Base-by-base conservation (phyloP, 352 stramenopile genomes). In the Peronospora farinosa region DNA sequence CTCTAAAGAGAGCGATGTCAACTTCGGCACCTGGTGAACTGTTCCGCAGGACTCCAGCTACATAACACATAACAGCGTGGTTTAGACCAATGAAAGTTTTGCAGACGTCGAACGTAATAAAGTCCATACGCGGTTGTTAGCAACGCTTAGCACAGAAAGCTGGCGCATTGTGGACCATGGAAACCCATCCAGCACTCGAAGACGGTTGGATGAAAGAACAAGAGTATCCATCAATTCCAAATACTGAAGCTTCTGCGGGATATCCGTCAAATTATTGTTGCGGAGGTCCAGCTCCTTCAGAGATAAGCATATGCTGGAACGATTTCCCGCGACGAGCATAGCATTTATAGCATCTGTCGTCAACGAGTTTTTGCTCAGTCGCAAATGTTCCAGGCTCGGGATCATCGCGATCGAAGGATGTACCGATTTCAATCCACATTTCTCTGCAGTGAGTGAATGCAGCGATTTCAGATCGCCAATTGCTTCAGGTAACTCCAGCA, bases 281-380 rank as follows among this genome's bases (percentile, higher is more conserved):
- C 77, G 69, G 9, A 91, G 44, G 65, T 91, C 79, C 25, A 91
- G 47, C 36, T 91, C 77, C 41, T 86, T 79, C 30, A 91, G 47
- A 30, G 73, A 72, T 2, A 56, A 56, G 46, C 57, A 71, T 15
- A 85, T 39, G 9, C 52, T 63, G 12, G 67, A 52, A 40, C 45
- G 32, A 13, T 39, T 51, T 32, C 61, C 62, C 1, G 40, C 49
- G 16, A 19, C 33, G 15, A 89, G 65, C 40, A 86, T 54, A 0
- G 33, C 44, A 53, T 86, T 65, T 3, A 92, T 21, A 17, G 69
- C 65, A 9, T 72, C 55, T 0, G 72, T 59, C 6, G 77, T 85
- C 13, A 93, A 57, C n/a, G 60, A 59, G 31, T 93, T 93, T 52
- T 93, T 91, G 35, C 74, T 65, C n/a, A 91, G 13, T 10, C 72